phyloP scores from a whole-genome alignment of 2,329 filamentous ascomycete species.

The Sclerotinia spermophila region DNA sequence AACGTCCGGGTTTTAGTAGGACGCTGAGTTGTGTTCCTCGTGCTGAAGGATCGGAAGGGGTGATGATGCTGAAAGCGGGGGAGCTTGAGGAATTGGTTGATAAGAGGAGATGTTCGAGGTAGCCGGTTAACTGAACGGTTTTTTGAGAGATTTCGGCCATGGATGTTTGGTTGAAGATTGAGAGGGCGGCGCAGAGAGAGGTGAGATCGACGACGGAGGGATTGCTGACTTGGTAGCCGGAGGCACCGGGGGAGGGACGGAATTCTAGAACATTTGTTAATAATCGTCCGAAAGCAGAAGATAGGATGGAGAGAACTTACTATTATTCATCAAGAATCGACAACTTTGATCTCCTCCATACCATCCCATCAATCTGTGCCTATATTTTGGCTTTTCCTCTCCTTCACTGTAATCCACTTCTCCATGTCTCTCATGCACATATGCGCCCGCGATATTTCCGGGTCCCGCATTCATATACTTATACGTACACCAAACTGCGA shows the following conservation, averaged over 20 bases:
- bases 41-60: constrained; percentile 29
- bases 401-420: constrained; percentile 45
- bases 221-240: constrained; percentile 82
- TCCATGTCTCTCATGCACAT: constrained; percentile 74
- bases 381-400: constrained; percentile 48
- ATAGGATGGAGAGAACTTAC: constrained; percentile 30
- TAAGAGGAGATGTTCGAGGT: constrained; percentile 68
- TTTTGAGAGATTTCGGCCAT: constrained; percentile 68
- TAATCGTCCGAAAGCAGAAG: background rate
- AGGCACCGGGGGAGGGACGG: constrained; percentile 71
- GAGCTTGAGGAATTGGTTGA: constrained; percentile 28
- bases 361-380: constrained; percentile 74
- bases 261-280: constrained; percentile 48
- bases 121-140: constrained; percentile 69
- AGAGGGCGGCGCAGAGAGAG: constrained; percentile 67
- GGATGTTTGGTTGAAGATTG: constrained; percentile 67
- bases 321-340: constrained; percentile 79
- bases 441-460: constrained; percentile 74
- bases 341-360: constrained; percentile 77
- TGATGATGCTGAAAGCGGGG: constrained; percentile 45
- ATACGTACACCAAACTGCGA: constrained; percentile 91
- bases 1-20: constrained; percentile 60
- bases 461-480: constrained; percentile 90
- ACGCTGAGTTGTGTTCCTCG: constrained; percentile 64
- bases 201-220: constrained; percentile 75